A percentile compares a stretch with the other conserved stretches of the same genome.
Evolutionary conservation across 495 filamentous ascomycete genomes (phyloP).

Genomic region (Penicillium bovifimosum): DNA sequence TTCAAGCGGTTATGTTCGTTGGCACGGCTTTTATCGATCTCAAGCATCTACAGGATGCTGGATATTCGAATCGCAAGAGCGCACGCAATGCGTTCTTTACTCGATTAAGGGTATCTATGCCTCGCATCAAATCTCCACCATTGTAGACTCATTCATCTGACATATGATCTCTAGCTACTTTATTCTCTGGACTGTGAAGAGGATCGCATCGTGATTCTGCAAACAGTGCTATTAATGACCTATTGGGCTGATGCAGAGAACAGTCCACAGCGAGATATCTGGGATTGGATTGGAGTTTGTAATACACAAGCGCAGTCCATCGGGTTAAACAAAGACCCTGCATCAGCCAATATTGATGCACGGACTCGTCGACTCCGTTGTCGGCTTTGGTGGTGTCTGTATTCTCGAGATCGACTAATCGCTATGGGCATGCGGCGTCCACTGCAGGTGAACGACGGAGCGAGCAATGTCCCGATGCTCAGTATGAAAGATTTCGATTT

Average conservation of each 20-base stretch:
- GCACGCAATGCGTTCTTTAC: slow-evolving; percentile 73
- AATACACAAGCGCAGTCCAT: slow-evolving; percentile 78
- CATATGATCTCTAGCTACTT: slow-evolving; percentile 39
- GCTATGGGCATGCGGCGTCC: slow-evolving; percentile 82
- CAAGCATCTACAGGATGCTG: slow-evolving; percentile 58
- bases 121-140: not conserved
- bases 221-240: slow-evolving; percentile 75
- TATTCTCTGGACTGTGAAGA: slow-evolving; percentile 83
- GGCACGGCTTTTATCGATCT: slow-evolving; percentile 71
- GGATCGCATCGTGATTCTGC: slow-evolving; percentile 71
- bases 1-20: slow-evolving; percentile 77
- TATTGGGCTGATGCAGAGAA: slow-evolving; percentile 69
- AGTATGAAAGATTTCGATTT: slow-evolving; percentile 73
- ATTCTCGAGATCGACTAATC: slow-evolving; percentile 82
- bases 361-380: slow-evolving; percentile 60
- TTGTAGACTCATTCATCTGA: not conserved
- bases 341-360: slow-evolving; percentile 56
- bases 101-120: slow-evolving; percentile 58
- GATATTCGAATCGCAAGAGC: slow-evolving; percentile 62
- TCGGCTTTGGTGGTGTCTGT: slow-evolving; percentile 86
- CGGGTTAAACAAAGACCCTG: slow-evolving; percentile 71
- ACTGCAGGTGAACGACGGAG: slow-evolving; percentile 77
- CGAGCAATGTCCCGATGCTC: slow-evolving; percentile 81
- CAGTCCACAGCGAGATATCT: slow-evolving; percentile 69
- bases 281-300: slow-evolving; percentile 83